These are phyloP conservation scores for Staphylotrichum longicolle DNA, from an alignment of 495 filamentous ascomycete species.

Conservation along the genomic window DNA sequence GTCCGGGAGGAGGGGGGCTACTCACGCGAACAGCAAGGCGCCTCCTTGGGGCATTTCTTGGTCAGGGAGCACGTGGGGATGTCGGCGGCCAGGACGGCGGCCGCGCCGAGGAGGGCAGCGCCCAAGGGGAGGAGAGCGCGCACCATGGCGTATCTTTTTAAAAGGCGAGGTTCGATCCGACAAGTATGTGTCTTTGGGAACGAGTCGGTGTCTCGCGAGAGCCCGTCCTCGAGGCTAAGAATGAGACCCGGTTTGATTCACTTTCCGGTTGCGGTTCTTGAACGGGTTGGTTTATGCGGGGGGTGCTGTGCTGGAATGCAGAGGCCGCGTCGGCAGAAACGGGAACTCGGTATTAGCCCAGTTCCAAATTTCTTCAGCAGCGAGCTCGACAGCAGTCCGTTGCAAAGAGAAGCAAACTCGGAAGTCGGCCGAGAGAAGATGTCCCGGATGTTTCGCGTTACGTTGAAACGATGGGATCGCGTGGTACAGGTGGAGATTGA, in stretches of 20 bases:
- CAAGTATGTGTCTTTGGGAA: neutral
- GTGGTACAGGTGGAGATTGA: neutral
- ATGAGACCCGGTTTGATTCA: neutral
- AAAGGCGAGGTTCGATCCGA: neutral
- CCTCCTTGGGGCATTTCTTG: slow-evolving; percentile 67
- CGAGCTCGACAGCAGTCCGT: too few relatives aligned
- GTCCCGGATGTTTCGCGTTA: neutral
- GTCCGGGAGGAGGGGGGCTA: slow-evolving; percentile 26
- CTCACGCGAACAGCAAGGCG: slow-evolving; percentile 93
- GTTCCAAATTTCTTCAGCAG: neutral
- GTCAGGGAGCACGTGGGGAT: slow-evolving; percentile 42
- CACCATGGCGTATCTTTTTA: slow-evolving; percentile 29
- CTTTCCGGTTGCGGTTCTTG: slow-evolving; percentile 11
- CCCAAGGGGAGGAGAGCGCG: slow-evolving; percentile 38
- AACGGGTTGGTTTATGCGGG: neutral
- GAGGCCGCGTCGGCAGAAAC: neutral
- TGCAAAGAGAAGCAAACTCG: too few relatives aligned
- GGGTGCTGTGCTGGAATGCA: slow-evolving; percentile 9
- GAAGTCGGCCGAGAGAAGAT: too few relatives aligned
- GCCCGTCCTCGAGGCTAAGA: slow-evolving; percentile 1
- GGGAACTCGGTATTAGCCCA: neutral
- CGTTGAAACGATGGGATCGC: slow-evolving; percentile 5
- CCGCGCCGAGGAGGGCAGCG: slow-evolving; percentile 43
- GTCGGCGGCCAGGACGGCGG: slow-evolving; percentile 37
- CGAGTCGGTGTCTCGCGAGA: neutral